Evolutionary conservation across 2,329 filamentous ascomycete species (phyloP), one percentile per base, ranked within the genome.

Genomic region (Pseudocercospora fuligena): DNA sequence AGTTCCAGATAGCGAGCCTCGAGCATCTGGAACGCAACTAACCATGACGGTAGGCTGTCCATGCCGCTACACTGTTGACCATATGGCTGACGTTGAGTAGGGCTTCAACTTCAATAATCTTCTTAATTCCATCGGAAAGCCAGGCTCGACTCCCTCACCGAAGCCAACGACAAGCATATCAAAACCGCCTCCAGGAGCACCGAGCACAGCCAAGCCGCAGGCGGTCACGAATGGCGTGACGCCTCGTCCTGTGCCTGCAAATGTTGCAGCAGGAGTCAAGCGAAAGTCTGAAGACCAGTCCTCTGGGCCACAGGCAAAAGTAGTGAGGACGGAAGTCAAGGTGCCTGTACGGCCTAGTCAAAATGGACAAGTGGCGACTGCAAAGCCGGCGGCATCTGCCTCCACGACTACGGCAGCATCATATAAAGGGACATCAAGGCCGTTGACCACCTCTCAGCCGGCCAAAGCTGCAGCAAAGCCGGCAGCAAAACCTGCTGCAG

Each of bases 281-380:
- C 72, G 78, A 59, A 77, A 77, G 63, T 69, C 77, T 70, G 75
- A 82, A 64, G 74, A 78, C 70, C 70, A 73, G 60, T 79, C 78
- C 31, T 73, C 77, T 60, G 67, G 72, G 54, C 69, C 76, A 8
- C 75, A 75, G 65, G 63, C 76, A 29, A 80, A 80, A 63, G 74
- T 76, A 2, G 60, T 69, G 19, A 73, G 66, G 63, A 73, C 70
- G 21, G 72, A 76, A 73, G 65, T 73, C 25, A 73, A 72, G 51
- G 68, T 69, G 51, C 69, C 69, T 49, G 76, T 80, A 27, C 73
- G 66, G 43, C 61, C 70, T n/a, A 58, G 60, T 53, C 64, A 60
- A 46, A 53, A 56, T 51, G 51, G 58, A 54, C 54, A 60, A 31
- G 43, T 56, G n/a, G 19, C 61, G 21, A 54, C 29, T 31, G 46